These are phyloP conservation scores for Plasmodium malariae DNA, from an alignment of 169 alveolate species.

Conservation along the genomic window DNA sequence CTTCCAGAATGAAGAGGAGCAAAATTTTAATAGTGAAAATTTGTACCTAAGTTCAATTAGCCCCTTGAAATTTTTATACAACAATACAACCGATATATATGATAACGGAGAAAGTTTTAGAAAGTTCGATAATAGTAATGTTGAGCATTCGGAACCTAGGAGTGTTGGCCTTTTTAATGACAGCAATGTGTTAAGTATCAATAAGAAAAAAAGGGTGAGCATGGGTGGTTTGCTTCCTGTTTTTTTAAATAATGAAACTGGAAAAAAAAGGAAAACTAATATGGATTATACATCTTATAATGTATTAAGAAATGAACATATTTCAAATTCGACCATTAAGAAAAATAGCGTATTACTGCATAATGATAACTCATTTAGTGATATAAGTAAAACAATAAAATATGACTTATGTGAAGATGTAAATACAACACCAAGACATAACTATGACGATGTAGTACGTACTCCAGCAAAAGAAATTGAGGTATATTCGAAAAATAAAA, in stretches of 20 bases:
- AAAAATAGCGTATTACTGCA: neutral
- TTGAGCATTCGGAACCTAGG: neutral
- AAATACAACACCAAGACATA: constrained; percentile 26
- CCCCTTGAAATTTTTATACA: constrained; percentile 43
- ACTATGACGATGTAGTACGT: neutral
- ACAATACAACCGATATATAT: neutral
- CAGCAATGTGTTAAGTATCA: constrained; percentile 18
- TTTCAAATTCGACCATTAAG: neutral
- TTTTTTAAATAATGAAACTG: constrained; percentile 43
- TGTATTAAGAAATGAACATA: neutral
- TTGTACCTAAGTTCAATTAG: constrained; percentile 31
- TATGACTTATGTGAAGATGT: constrained; percentile 14
- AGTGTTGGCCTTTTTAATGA: neutral
- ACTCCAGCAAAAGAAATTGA: neutral
- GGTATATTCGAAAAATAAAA: neutral
- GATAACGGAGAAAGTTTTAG: neutral
- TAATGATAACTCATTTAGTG: neutral
- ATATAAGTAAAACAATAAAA: neutral
- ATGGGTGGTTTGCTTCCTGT: constrained; percentile 74
- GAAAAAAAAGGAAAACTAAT: constrained; percentile 58
- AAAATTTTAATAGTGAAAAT: constrained; percentile 33
- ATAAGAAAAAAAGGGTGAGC: constrained; percentile 70
- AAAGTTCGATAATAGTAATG: neutral
- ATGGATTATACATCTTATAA: constrained; percentile 13
- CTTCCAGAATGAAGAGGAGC: constrained; percentile 16